phyloP scores from a whole-genome alignment of 2,329 filamentous ascomycete species.

The Sclerotinia trifoliorum region DNA sequence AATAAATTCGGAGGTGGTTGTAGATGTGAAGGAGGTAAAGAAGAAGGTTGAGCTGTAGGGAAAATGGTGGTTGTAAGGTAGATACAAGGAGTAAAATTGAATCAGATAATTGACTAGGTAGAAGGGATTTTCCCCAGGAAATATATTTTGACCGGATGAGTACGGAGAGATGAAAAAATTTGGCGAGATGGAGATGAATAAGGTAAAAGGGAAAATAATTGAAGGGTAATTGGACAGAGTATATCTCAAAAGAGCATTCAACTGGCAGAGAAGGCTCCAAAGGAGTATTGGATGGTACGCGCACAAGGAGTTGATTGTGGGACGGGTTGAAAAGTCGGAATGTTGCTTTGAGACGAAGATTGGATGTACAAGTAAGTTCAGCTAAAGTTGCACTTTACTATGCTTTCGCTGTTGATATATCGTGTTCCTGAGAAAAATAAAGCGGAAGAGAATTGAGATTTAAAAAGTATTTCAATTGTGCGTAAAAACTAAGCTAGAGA shows the following conservation, averaged over 20 bases:
- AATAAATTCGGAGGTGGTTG: neutral
- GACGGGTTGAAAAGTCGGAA: too few species aligned
- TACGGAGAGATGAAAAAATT: neutral
- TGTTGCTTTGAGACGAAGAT: neutral
- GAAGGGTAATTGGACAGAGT: neutral
- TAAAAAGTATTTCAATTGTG: neutral
- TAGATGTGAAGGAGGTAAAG: neutral
- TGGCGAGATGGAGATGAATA: neutral
- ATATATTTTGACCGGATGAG: neutral
- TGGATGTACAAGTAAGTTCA: neutral
- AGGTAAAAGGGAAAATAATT: neutral
- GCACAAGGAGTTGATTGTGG: neutral
- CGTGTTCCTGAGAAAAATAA: neutral
- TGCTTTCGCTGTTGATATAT: neutral
- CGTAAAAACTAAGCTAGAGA: neutral
- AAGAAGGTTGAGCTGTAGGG: neutral
- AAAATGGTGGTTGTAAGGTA: neutral
- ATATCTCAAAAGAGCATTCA: neutral
- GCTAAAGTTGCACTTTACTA: neutral
- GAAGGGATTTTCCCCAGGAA: neutral
- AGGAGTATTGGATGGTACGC: neutral
- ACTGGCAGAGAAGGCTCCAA: neutral
- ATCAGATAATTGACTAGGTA: neutral
- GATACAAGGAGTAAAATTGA: neutral
- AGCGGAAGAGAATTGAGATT: neutral